Conservation (phyloP, 768 basidiomycete genomes). For the Hericium alpestre region DNA sequence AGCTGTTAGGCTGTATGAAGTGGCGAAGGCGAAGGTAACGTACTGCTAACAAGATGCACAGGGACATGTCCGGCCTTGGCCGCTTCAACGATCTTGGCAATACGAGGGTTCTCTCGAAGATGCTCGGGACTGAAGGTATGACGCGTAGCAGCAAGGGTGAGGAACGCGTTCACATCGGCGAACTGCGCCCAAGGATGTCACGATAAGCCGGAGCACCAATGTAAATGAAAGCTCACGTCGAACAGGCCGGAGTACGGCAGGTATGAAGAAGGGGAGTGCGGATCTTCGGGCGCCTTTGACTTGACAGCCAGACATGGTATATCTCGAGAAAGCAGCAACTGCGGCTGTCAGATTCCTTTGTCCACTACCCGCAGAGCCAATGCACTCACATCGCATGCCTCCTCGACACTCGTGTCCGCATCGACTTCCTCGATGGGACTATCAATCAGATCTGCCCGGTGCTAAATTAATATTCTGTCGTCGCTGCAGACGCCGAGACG, state of each 20-base stretch:
- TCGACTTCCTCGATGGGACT: constrained; percentile 55
- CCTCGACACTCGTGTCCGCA: constrained; percentile 67
- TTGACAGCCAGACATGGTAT: constrained; percentile 58
- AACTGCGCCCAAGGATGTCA: constrained; percentile 33
- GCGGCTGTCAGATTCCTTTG: neutral
- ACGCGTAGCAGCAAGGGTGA: constrained; percentile 71
- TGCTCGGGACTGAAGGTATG: constrained; percentile 59
- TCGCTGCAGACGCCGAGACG: constrained; percentile 6
- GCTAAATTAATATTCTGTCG: neutral
- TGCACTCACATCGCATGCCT: constrained; percentile 62
- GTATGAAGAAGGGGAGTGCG: constrained; percentile 7
- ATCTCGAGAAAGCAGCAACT: constrained; percentile 56
- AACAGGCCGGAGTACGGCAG: constrained; percentile 48
- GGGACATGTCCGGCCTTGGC: constrained; percentile 67
- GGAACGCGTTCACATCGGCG: constrained; percentile 80
- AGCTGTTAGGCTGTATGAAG: neutral
- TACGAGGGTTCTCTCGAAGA: constrained; percentile 44
- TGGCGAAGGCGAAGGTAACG: constrained; percentile 18
- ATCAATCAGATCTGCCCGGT: constrained; percentile 53
- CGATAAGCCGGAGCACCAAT: neutral
- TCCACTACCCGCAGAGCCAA: neutral
- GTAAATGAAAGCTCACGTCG: constrained; percentile 40
- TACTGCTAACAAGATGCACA: constrained; percentile 70
- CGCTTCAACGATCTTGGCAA: constrained; percentile 61
- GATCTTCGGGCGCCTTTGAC: constrained; percentile 3